Conservation (phyloP, 176 grass and related monocot species). For the Aegilops bicornis region DNA sequence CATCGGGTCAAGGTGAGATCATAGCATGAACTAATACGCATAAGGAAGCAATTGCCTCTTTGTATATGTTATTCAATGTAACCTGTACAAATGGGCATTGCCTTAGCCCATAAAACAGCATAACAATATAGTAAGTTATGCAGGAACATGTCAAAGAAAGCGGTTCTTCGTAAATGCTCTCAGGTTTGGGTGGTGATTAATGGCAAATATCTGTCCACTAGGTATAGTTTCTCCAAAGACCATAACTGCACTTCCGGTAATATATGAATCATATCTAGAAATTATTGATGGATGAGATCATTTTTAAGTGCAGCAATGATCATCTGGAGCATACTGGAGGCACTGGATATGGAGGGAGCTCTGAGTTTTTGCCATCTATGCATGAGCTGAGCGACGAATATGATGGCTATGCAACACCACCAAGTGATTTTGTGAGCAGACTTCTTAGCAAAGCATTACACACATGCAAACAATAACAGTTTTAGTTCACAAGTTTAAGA, state of each 20-base stretch:
- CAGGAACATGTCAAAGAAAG: constrained; percentile 51
- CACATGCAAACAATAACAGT: not conserved
- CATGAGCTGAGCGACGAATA: constrained; percentile 38
- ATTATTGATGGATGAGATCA: constrained; percentile 18
- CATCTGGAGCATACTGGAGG: constrained; percentile 27
- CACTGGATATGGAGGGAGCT: constrained; percentile 36
- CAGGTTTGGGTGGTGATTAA: constrained; percentile 48
- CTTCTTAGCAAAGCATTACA: not conserved
- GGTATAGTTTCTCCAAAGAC: constrained; percentile 30
- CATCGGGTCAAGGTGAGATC: constrained; percentile 53
- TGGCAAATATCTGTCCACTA: constrained; percentile 50
- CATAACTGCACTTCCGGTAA: constrained; percentile 5
- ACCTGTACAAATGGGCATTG: not conserved
- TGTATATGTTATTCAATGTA: constrained; percentile 5
- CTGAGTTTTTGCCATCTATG: constrained; percentile 35
- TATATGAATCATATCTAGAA: constrained; percentile 3
- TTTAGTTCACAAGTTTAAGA: not conserved
- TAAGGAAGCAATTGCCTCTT: not conserved
- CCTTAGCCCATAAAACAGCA: not conserved
- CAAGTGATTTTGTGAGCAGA: constrained; percentile 40
- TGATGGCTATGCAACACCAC: constrained; percentile 35
- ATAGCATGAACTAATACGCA: not conserved
- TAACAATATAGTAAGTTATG: constrained; percentile 17
- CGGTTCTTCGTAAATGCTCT: constrained; percentile 26
- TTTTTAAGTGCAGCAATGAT: constrained; percentile 38